Evolutionary conservation across 2,329 filamentous ascomycete genomes (phyloP).

Genomic region (Hirsutella minnesotensis): DNA sequence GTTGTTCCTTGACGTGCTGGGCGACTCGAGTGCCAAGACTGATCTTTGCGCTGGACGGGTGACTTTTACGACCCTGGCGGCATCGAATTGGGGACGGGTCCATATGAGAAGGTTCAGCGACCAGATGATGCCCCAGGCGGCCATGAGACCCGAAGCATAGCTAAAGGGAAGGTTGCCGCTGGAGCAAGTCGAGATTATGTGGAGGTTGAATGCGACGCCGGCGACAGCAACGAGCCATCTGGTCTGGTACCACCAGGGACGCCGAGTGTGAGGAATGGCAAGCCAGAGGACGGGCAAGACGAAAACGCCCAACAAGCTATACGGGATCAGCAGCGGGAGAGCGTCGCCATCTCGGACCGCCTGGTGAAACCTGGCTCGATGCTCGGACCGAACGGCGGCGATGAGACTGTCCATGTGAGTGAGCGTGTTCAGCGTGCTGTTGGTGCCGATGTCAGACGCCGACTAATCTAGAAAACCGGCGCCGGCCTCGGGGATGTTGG

Average conservation of each 20-base stretch:
- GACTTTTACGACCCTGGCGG: conserved; percentile 33
- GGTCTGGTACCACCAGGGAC: conserved; percentile 36
- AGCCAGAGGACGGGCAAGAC: conserved; percentile 43
- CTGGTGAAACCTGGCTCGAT: conserved; percentile 24
- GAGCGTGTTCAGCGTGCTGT: no score
- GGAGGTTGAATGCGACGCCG: conserved; percentile 29
- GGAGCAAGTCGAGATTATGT: conserved; percentile 28
- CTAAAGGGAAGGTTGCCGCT: conserved; percentile 39
- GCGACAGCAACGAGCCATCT: conserved; percentile 35
- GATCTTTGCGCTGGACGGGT: neutral
- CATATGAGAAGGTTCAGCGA: conserved; percentile 38
- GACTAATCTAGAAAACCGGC: no score
- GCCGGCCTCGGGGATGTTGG: no score
- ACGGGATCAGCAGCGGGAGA: conserved; percentile 40
- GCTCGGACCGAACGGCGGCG: conserved; percentile 14
- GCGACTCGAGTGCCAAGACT: neutral
- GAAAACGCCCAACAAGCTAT: conserved; percentile 33
- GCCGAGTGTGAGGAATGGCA: conserved; percentile 38
- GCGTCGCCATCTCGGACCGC: conserved; percentile 25
- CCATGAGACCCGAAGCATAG: conserved; percentile 38
- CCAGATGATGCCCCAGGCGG: conserved; percentile 38
- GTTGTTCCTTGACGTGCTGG: neutral
- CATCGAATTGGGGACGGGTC: conserved; percentile 43
- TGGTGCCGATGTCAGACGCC: no score
- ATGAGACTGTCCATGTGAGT: neutral